phyloP scores from a whole-genome alignment of 768 basidiomycete genomes.

The Agrocybe praecox region DNA sequence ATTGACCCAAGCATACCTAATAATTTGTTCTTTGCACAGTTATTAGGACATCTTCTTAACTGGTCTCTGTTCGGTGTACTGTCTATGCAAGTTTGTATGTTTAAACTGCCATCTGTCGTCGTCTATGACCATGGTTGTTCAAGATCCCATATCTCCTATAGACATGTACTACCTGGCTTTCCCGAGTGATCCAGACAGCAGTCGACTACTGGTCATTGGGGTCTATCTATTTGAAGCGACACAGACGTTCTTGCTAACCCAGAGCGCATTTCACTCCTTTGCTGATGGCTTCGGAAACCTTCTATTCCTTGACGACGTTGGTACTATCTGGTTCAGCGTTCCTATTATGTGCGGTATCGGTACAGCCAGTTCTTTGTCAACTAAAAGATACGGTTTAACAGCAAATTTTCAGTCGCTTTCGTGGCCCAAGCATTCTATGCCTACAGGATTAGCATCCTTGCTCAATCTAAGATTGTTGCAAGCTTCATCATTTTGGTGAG shows the following conservation, averaged over 20 bases:
- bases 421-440: constrained; percentile 9
- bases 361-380: not conserved
- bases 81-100: constrained; percentile 13
- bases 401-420: constrained; percentile 3
- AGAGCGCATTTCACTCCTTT: constrained; percentile 9
- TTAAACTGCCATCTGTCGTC: not conserved
- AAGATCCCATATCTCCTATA: not conserved
- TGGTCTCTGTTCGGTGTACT: constrained; percentile 11
- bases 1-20: not conserved
- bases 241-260: constrained; percentile 8
- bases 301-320: constrained; percentile 8
- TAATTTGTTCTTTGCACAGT: not conserved
- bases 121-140: not conserved
- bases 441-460: constrained; percentile 8
- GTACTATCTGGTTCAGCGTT: constrained; percentile 11
- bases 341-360: constrained; percentile 13
- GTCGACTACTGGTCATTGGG: constrained; percentile 1
- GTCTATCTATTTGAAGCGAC: constrained; percentile 9
- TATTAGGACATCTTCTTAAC: constrained; percentile 7
- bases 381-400: not conserved
- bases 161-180: constrained; percentile 15
- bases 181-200: constrained; percentile 7
- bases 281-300: constrained; percentile 9
- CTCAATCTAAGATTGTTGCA: constrained; percentile 7
- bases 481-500: constrained; percentile 10